Base-by-base conservation (phyloP, 352 stramenopile species). In the Pythium dissimile region DNA sequence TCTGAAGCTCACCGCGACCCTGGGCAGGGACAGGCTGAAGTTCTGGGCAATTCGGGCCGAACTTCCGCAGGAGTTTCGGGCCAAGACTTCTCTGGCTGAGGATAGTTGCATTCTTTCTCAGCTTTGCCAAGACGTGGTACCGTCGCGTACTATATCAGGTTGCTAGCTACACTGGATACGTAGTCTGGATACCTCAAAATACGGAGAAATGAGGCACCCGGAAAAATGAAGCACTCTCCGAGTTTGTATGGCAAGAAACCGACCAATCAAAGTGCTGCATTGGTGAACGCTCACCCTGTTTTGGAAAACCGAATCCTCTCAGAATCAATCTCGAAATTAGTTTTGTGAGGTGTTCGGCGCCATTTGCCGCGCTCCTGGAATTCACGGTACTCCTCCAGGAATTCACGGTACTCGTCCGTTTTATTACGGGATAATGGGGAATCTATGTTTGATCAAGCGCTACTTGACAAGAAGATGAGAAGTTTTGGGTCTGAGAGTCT, bases 131-230 rank as follows among this genome's bases (percentile, higher is more conserved):
- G n/a, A n/a, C n/a, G n/a, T n/a, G n/a, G n/a, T n/a, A n/a, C n/a
- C n/a, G n/a, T n/a, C n/a, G n/a, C n/a, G n/a, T n/a, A n/a, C n/a
- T n/a, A n/a, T n/a, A n/a, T n/a, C n/a, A n/a, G n/a, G n/a, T n/a
- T n/a, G n/a, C n/a, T n/a, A n/a, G n/a, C n/a, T n/a, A n/a, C n/a
- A n/a, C n/a, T n/a, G n/a, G n/a, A n/a, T n/a, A n/a, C n/a, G n/a
- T n/a, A n/a, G n/a, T n/a, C n/a, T n/a, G n/a, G n/a, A n/a, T 51
- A 62, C 0, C 41, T n/a, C 41, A 50, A 37, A 50, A 50, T 23
- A 11, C 47, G 20, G 47, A 54, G 20, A 54, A 18, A 54, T 45
- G 21, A 31, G 27, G 34, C 47, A 54, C 21, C 9, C 24, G 34
- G 34, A 53, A 53, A 42, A 30, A 42, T 42, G 5, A 24, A 6